Evolutionary conservation across 352 stramenopile genomes (phyloP).

Genomic region (Globisporangium iwayamae): DNA sequence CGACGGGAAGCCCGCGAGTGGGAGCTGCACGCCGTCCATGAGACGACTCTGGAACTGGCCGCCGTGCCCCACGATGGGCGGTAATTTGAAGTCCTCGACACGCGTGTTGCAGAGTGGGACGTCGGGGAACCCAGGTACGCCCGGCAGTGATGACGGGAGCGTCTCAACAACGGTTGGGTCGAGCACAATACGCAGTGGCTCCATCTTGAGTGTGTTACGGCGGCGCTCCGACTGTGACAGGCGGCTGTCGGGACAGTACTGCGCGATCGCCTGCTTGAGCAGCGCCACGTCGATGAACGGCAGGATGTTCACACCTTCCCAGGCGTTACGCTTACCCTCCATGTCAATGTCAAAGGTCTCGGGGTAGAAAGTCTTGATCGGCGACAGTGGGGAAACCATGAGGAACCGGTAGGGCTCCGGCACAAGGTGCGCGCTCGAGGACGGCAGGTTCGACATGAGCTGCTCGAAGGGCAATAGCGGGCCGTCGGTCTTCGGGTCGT

Average conservation of each 20-base stretch:
- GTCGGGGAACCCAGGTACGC: conserved; percentile 59
- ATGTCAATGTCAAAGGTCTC: conserved; percentile 82
- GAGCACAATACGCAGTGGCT: conserved; percentile 81
- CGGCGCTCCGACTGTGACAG: conserved; percentile 88
- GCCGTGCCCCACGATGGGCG: conserved; percentile 34
- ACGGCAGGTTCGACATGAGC: conserved; percentile 96
- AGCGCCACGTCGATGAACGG: conserved; percentile 97
- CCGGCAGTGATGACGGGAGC: conserved; percentile 60
- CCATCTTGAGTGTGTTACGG: conserved; percentile 84
- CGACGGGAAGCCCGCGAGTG: conserved; percentile 73
- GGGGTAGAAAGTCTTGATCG: conserved; percentile 96
- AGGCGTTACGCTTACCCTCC: conserved; percentile 93
- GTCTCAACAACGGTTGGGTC: conserved; percentile 75
- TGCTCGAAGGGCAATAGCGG: conserved; percentile 97
- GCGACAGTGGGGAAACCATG: conserved; percentile 94
- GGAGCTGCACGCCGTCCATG: conserved; percentile 69
- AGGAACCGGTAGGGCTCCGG: conserved; percentile 91
- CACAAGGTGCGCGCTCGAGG: conserved; percentile 93
- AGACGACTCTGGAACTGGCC: conserved; percentile 72
- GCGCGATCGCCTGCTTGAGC: conserved; percentile 89
- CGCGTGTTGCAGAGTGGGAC: conserved; percentile 63
- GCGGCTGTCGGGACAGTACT: conserved; percentile 88
- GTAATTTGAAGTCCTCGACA: conserved; percentile 50
- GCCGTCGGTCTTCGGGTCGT: conserved; percentile 47
- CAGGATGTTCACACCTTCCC: conserved; percentile 98